phyloP scores from a whole-genome alignment of 257 asterid genomes.

The Nicotiana sylvestris region DNA sequence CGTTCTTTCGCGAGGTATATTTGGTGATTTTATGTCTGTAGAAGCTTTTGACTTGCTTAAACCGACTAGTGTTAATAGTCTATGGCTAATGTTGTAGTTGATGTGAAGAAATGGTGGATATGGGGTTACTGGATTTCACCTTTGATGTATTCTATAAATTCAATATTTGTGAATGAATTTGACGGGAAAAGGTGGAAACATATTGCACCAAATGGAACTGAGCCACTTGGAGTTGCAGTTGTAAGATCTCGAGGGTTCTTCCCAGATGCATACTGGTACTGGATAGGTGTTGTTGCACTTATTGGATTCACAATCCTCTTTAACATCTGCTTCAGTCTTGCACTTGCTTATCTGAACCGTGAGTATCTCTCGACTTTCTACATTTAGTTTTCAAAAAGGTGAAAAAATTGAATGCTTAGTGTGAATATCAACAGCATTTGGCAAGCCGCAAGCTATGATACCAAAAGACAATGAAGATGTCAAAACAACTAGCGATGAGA shows the following conservation, averaged over 20 bases:
- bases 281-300: constrained; percentile 52
- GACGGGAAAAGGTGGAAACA: constrained; percentile 50
- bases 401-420: neutral
- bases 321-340: constrained; percentile 29
- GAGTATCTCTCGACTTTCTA: constrained; percentile 19
- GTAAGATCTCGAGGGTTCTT: constrained; percentile 41
- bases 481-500: constrained; percentile 4
- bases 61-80: neutral
- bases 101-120: constrained; percentile 62
- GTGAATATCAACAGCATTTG: constrained; percentile 38
- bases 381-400: neutral
- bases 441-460: constrained; percentile 47
- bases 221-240: constrained; percentile 29
- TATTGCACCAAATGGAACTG: constrained; percentile 26
- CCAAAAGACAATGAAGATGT: constrained; percentile 26
- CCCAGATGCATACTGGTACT: constrained; percentile 54
- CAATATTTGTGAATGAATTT: constrained; percentile 59
- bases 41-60: neutral
- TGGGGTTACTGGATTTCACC: constrained; percentile 76
- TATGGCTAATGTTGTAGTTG: constrained; percentile 27
- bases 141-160: constrained; percentile 61
- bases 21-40: neutral
- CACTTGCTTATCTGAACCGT: constrained; percentile 42
- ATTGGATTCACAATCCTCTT: constrained; percentile 32
- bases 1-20: constrained; percentile 53